Evolutionary conservation across 2,329 filamentous ascomycete genomes (phyloP), one percentile per base, ranked within the genome.

Genomic region (Paecilomyces fulvus): DNA sequence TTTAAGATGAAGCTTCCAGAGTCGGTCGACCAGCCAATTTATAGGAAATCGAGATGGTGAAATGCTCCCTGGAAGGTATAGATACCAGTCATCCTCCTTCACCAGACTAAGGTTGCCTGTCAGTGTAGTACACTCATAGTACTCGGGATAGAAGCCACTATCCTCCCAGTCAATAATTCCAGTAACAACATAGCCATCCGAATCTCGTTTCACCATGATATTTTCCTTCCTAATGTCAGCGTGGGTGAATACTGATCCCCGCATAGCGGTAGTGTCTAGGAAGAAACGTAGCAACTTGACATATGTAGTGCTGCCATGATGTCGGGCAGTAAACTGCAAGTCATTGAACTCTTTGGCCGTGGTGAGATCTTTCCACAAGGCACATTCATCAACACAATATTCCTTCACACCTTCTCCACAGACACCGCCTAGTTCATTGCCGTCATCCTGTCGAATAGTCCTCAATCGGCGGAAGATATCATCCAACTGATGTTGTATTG

Each of bases 101-200:
- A 61, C 53, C 14, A 64, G 12, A 50, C 60, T 62, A 52, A 65
- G 23, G 8, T 33, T 59, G 10, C 58, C 48, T 25, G 64, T 61
- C 21, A 65, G 23, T 4, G 30, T 53, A 49, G 61, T 69, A 49
- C 59, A 67, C 54, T 70, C 67, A 55, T 67, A 63, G 46, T 67
- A 66, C 9, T 58, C 56, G 1, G 67, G 66, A 58, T 70, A 70
- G 46, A 70, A 70, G 6, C 67, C 67, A 53, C 64, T 63, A 46
- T 67, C 53, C 31, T 69, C 67, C 67, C 66, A 70, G 51, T 70
- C 67, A 54, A 71, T 64, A 31, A 68, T 64, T 8, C 67, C 64
- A 48, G 60, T 64, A 12, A 69, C 58, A 2, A 55, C 25, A 51
- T 61, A 67, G 14, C 28, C 49, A 30, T 59, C 53, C 5, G 48